Conservation (phyloP, 1,139 yeast species). For the Pichia sp. region DNA sequence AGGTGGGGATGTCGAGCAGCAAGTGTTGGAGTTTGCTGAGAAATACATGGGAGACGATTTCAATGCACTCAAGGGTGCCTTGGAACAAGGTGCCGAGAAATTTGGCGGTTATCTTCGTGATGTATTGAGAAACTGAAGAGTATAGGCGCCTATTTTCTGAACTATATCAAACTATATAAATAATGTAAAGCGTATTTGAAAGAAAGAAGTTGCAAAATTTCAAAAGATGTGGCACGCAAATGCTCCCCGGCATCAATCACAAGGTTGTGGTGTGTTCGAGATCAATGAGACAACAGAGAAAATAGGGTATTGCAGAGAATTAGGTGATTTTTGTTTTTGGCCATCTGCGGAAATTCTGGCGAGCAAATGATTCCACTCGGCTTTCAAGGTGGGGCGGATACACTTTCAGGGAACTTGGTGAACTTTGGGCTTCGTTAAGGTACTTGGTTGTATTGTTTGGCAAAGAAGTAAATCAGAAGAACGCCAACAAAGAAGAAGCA, state of each 20-base stretch:
- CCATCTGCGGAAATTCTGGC: not conserved
- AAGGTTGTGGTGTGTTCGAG: too few species aligned
- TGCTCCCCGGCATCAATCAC: too few species aligned
- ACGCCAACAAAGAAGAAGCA: too few species aligned
- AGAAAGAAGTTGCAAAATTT: too few species aligned
- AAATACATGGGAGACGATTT: conserved; percentile 83
- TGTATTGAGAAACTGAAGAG: conserved; percentile 42
- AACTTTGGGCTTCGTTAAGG: too few species aligned
- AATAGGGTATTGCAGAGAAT: not conserved
- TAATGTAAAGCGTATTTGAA: not conserved
- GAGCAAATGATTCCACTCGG: not conserved
- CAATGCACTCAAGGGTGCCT: conserved; percentile 83
- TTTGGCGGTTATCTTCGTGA: conserved; percentile 82
- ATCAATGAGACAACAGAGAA: too few species aligned
- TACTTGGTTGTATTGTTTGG: too few species aligned
- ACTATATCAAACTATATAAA: not conserved
- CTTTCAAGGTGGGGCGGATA: not conserved
- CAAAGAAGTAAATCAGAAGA: too few species aligned
- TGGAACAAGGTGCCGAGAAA: conserved; percentile 90
- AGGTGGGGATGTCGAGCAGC: conserved; percentile 47
- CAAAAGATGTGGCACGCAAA: too few species aligned
- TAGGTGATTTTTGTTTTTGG: not conserved
- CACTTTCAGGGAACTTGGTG: not conserved
- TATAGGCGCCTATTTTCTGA: not conserved
- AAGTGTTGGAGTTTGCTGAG: conserved; percentile 57